Conservation (phyloP, 2,329 filamentous ascomycete species). For the Neonectria punicea region DNA sequence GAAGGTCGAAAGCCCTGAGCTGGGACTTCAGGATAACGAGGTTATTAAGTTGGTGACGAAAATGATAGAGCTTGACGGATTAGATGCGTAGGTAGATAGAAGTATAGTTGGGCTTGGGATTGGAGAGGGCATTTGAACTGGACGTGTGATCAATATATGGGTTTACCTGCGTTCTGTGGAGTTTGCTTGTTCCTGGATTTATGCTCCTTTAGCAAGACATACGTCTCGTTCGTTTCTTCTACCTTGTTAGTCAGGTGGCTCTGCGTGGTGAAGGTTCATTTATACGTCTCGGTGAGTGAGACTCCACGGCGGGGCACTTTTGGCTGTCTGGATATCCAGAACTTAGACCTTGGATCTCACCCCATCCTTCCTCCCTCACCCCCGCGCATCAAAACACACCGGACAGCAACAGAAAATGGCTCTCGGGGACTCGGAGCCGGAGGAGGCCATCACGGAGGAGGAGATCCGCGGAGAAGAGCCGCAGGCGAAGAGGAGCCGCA, state of each 20-base stretch:
- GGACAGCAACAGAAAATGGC: conserved; percentile 37
- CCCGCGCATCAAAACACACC: not conserved
- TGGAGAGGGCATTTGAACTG: not conserved
- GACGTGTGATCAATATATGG: not conserved
- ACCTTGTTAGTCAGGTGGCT: not conserved
- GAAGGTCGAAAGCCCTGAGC: conserved; percentile 80
- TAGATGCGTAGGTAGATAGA: conserved; percentile 69
- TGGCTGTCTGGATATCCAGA: conserved; percentile 15
- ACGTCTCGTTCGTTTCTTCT: not conserved
- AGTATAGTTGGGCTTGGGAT: not conserved
- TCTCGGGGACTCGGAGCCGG: conserved; percentile 40
- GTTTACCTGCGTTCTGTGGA: not conserved
- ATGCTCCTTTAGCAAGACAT: not conserved
- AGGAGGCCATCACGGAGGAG: conserved; percentile 56
- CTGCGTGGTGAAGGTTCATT: conserved; percentile 4
- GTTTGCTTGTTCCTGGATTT: not conserved
- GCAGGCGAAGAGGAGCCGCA: conserved; percentile 41
- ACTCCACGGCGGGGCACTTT: conserved; percentile 32
- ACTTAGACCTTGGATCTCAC: not conserved
- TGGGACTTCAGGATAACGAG: conserved; percentile 67
- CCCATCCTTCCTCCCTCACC: not conserved
- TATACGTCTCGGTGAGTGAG: not conserved
- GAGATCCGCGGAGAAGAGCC: conserved; percentile 52
- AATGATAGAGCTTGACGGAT: conserved; percentile 88
- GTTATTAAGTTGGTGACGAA: conserved; percentile 82